Evolutionary conservation across 2,329 filamentous ascomycete species (phyloP).

Genomic region (Rutstroemia sp.): DNA sequence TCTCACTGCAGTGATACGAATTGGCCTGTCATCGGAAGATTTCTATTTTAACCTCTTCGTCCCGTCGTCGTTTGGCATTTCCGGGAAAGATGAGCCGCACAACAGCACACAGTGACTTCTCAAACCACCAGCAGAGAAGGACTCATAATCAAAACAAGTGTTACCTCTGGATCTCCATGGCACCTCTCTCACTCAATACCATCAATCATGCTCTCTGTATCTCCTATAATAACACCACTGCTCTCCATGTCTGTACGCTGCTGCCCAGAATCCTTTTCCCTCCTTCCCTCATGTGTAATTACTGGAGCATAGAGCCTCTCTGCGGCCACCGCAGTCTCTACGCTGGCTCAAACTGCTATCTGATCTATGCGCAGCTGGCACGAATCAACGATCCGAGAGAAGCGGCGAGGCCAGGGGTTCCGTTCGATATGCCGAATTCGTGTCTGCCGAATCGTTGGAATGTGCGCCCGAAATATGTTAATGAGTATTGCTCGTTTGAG

Average conservation of each 20-base stretch:
- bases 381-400: conserved; percentile 26
- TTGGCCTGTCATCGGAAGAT: conserved; percentile 4
- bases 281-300: conserved; percentile 24
- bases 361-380: conserved; percentile 26
- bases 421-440: conserved; percentile 22
- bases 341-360: conserved; percentile 25
- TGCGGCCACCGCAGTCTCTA: conserved; percentile 26
- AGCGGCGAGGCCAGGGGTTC: conserved; percentile 12
- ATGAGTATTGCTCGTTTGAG: conserved; percentile 23
- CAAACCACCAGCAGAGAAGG: conserved; percentile 7
- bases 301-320: conserved; percentile 20
- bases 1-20: not conserved
- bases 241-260: not conserved
- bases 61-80: not conserved
- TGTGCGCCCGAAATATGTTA: conserved; percentile 12
- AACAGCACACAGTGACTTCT: conserved; percentile 5
- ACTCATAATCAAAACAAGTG: conserved; percentile 3
- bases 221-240: not conserved
- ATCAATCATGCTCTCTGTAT: not conserved
- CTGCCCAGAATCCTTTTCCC: not conserved
- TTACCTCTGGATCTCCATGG: not conserved
- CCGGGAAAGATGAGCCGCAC: conserved; percentile 3
- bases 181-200: not conserved
- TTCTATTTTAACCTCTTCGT: not conserved
- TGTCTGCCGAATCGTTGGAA: conserved; percentile 24